Evolutionary conservation across 2,329 filamentous ascomycete genomes (phyloP), one percentile per base, ranked within the genome.

Genomic region (Ceratocystis eucalypticola): DNA sequence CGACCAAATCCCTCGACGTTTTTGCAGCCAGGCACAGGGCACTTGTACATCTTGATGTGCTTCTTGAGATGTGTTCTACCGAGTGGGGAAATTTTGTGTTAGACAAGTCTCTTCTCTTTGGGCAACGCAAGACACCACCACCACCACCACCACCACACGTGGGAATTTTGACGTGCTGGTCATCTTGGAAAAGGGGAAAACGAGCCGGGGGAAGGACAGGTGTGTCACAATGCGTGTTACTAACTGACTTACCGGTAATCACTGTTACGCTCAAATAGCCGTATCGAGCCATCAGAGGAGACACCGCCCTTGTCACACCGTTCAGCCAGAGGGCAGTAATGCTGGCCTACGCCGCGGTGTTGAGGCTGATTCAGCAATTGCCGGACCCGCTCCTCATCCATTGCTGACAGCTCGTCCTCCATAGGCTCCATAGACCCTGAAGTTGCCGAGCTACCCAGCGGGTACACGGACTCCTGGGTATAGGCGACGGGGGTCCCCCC

Each of bases 31-130:
- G 53, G 50, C 5, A 67, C 66, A 17, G 66, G 66, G 53, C 66
- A 67, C 41, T 67, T 67, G 61, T 67, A 67, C 66, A 67, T 67
- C 28, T 67, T 67, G 66, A 67, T 28, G 53, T 67, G 66, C 44
- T 67, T 67, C 30, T 67, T 67, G 12, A 67, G 62, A 41, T 67
- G 66, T n/a, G 66, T 67, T 61, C 66, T 67, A 64, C 22, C 45
- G 5, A 33, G 33, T 28, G 37, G 20, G 25, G 33, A 10, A n/a
- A 22, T 6, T 33, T 10, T 61, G 28, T 41, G 62, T 64, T 64
- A 67, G 20, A 57, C 53, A 57, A 53, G 25, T 20, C 22, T 22
- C 8, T 22, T 20, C 6, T 20, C 8, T n/a, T 22, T 22, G 4
- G 17, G 17, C 17, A 50, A 22, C 48, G n/a, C 8, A 22, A 50